Percentiles rank a stretch among this genome's conserved stretches.
Evolutionary conservation across 140 eudicot genomes (phyloP).

Genomic region (Eryngium alpinum): DNA sequence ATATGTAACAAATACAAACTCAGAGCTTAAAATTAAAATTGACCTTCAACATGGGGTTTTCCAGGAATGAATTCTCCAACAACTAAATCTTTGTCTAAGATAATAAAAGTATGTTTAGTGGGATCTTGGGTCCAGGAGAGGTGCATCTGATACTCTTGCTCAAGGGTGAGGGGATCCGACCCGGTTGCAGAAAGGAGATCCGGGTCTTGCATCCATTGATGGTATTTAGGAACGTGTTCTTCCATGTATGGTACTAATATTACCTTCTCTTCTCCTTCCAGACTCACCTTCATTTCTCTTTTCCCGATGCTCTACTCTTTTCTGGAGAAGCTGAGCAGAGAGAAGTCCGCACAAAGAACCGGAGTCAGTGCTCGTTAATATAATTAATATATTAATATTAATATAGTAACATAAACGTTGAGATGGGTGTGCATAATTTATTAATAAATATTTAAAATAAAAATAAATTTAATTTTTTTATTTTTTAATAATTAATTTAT

Average conservation of each 20-base stretch:
- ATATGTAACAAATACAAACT: not conserved
- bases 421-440: no score
- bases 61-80: conserved; percentile 59
- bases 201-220: conserved; percentile 93
- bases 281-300: conserved; percentile 35
- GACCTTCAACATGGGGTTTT: conserved; percentile 70
- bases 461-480: no score
- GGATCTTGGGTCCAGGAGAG: conserved; percentile 93
- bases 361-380: no score
- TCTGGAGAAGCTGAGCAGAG: no score
- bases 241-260: conserved; percentile 78
- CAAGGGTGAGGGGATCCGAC: conserved; percentile 82
- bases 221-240: conserved; percentile 79
- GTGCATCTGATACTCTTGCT: conserved; percentile 85
- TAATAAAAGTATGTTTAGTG: conserved; percentile 71
- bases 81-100: conserved; percentile 73
- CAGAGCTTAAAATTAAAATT: not conserved
- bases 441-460: no score
- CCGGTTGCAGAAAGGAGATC: conserved; percentile 75
- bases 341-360: no score
- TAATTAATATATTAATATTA: no score
- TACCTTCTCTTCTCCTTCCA: conserved; percentile 61
- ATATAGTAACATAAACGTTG: no score
- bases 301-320: not conserved
- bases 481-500: no score